phyloP scores from a whole-genome alignment of 805 yeast species.

The Yamadazyma ubonensis region DNA sequence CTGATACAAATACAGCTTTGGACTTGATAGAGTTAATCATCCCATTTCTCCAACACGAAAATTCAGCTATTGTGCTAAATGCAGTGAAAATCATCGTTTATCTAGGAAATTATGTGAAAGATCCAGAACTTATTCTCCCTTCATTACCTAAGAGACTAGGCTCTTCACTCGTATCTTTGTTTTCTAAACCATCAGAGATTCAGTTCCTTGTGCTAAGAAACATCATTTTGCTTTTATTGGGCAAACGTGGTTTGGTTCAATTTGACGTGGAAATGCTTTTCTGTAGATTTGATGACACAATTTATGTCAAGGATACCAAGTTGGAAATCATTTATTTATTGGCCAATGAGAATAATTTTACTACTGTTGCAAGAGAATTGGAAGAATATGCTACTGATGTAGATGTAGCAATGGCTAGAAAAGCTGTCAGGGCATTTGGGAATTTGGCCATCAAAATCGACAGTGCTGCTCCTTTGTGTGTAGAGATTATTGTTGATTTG shows the following conservation, averaged over 20 bases:
- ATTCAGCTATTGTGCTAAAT: constrained; percentile 77
- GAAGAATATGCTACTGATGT: constrained; percentile 86
- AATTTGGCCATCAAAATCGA: constrained; percentile 79
- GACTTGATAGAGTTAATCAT: constrained; percentile 60
- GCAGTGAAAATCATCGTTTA: constrained; percentile 72
- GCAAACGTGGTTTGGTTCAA: constrained; percentile 56
- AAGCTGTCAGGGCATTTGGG: constrained; percentile 87
- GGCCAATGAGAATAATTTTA: constrained; percentile 63
- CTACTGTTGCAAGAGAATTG: constrained; percentile 66
- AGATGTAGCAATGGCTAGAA: constrained; percentile 81
- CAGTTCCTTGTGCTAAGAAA: constrained; percentile 83
- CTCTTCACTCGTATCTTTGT: constrained; percentile 61
- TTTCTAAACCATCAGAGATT: constrained; percentile 76
- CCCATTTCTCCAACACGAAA: constrained; percentile 77
- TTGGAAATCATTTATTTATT: constrained; percentile 80
- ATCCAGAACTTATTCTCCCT: constrained; percentile 56
- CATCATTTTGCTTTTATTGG: constrained; percentile 68
- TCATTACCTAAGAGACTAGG: constrained; percentile 58
- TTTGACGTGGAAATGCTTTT: constrained; percentile 80
- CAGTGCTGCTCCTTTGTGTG: constrained; percentile 60
- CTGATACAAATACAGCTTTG: constrained; percentile 61
- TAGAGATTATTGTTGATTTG: constrained; percentile 57
- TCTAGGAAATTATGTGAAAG: constrained; percentile 65
- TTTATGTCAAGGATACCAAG: constrained; percentile 86
- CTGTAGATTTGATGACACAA: constrained; percentile 80